phyloP scores from a whole-genome alignment of 768 basidiomycete species.

The Tricholoma sp. region DNA sequence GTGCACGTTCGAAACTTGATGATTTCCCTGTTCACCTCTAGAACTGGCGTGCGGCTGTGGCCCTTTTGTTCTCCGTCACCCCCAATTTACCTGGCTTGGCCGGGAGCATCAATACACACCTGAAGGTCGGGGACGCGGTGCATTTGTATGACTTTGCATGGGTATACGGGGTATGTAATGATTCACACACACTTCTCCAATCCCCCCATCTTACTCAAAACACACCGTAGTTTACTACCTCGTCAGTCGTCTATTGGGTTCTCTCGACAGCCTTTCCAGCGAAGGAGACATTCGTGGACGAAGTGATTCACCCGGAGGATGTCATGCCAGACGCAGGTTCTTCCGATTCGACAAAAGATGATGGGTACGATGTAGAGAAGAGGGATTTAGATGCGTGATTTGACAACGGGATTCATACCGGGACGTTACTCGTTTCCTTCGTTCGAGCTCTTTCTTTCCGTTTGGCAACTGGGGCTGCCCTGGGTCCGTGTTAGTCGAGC shows the following conservation, averaged over 20 bases:
- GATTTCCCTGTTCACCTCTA: slow-evolving; percentile 18
- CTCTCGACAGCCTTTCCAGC: slow-evolving; percentile 38
- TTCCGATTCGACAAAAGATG: neutral
- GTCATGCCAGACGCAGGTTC: neutral
- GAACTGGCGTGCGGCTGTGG: slow-evolving; percentile 80
- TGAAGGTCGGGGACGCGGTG: slow-evolving; percentile 53
- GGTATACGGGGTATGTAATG: slow-evolving; percentile 61
- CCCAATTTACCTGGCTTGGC: slow-evolving; percentile 77
- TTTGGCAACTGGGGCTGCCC: neutral
- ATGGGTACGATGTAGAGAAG: neutral
- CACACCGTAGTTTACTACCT: slow-evolving; percentile 31
- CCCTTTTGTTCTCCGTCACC: slow-evolving; percentile 62
- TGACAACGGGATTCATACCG: neutral
- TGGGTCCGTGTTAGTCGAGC: neutral
- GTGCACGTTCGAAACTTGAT: neutral
- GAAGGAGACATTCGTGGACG: slow-evolving; percentile 34
- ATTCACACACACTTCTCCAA: neutral
- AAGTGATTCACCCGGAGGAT: slow-evolving; percentile 27
- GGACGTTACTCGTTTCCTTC: too few relatives aligned
- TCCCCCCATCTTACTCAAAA: neutral
- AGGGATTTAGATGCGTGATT: neutral
- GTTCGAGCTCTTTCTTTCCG: neutral
- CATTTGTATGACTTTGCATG: slow-evolving; percentile 70
- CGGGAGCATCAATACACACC: slow-evolving; percentile 60
- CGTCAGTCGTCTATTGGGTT: slow-evolving; percentile 28